Base-by-base conservation (phyloP, 192 early-diverging fungal genomes). In the Podila epigama region DNA sequence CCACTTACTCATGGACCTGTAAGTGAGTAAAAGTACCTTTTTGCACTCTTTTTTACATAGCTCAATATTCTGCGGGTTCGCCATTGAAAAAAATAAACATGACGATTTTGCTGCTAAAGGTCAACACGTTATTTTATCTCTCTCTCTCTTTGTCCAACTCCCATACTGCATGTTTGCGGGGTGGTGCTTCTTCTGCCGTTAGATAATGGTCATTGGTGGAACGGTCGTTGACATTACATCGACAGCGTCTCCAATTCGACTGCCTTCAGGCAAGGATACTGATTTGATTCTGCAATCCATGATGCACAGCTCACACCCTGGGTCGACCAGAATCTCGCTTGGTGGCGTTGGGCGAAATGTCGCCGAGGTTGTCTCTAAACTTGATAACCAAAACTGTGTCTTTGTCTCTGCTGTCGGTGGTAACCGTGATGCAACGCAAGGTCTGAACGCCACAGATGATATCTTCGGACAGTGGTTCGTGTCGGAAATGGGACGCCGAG, bases 271-370 rank as follows among this genome's bases (percentile, higher is more conserved):
- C n/a, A 1, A 48, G 15, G 44, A 48, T 22, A 33, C 20, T 22
- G 63, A 39, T 36, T 32, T 60, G 10, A 22, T 39, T 29, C 13
- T 63, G 8, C 32, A 28, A 5, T 61, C 80, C 3, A 72, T 81
- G 31, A 63, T 84, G 25, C 66, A 77, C 34, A 94, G 94, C 0
- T 96, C 95, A 31, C 85, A 87, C 34, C 89, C 92, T 1, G 97
- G 97, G 5, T 78, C 56, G 0, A 90, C 92, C 7, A 61, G 65
- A 9, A 83, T 91, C 8, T 81, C 87, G 3, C 54, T 93, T 11
- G 97, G 97, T 48, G 97, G 97, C 5, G 97, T 99, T 5, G 96
- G 93, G 1, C 84, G 94, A 35, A 99, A 99, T 75, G 85, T 99
- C 7, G 94, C 93, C 4, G 93, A 98, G 62, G 91, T 92, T 0